Base-by-base conservation (phyloP, 371 early-diverging fungal species). In the Choanephora cucurbitarum region DNA sequence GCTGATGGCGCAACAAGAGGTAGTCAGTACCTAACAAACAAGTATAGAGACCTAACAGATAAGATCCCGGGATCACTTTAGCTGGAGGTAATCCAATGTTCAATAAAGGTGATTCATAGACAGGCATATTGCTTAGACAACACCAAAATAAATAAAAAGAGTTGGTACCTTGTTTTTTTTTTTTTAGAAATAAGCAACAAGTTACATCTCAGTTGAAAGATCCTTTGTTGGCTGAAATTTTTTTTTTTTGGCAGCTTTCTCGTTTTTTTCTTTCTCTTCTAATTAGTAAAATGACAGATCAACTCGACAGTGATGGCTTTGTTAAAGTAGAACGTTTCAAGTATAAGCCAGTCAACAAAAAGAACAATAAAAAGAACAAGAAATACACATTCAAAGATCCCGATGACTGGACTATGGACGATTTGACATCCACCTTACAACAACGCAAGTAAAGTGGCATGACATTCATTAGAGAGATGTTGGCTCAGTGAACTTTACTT, bases 361-460 rank as follows among this genome's bases (percentile, higher is more conserved):
- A 59, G 14, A 66, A 62, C 31, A 62, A 58, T 15, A 69, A 55
- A 33, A 57, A 50, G 33, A 59, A 60, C 11, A 60, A 46, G n/a
- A 64, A 60, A 37, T 57, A 62, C 19, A 34, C 49, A 6, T 66
- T 70, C 37, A 61, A 67, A 37, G 75, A 71, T 58, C 46, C 62
- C 19, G 65, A 64, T 22, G 72, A 75, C 18, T 75, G 67, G 57
- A 72, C 52, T 15, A 22, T 71, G 9, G 46, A 57, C 5, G 75
- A 75, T 60, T 31, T 75, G 19, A 51, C 53, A 21, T 11, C 23
- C 1, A 52, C 62, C 13, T 57, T 75, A 19, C 45, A 60, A 31
- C 60, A 72, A 18, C 55, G 67, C 46, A 66, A 64, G 69, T 69
- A 72, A 52, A 40, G n/a, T 49, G n/a, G n/a, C n/a, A n/a, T n/a